A percentile compares a stretch with the other conserved stretches of the same genome.
Evolutionary conservation across 768 basidiomycete species (phyloP).

Genomic region (Amanita pallidorosea): DNA sequence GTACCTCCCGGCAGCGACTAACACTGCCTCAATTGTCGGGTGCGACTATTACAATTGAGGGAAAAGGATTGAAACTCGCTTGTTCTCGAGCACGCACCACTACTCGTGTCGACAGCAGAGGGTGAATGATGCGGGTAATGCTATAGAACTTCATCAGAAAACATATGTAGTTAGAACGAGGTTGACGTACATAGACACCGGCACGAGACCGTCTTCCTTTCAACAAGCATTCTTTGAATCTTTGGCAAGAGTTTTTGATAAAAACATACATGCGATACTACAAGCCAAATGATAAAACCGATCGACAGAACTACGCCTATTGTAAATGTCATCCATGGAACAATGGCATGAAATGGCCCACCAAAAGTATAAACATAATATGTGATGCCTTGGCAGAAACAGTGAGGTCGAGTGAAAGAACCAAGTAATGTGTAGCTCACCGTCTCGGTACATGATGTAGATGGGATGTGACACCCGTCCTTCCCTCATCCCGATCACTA

Average conservation of each 20-base stretch:
- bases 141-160: background rate
- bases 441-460: constrained; percentile 2
- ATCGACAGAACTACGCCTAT: background rate
- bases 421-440: background rate
- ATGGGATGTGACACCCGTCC: background rate
- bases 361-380: constrained; percentile 2
- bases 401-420: background rate
- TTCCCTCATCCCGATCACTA: background rate
- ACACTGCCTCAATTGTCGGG: background rate
- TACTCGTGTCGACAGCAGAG: constrained; percentile 1
- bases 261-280: background rate
- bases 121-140: background rate
- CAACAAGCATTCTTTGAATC: background rate
- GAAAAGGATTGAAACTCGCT: background rate
- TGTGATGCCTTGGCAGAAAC: background rate
- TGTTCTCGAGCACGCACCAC: background rate
- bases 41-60: background rate
- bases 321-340: background rate
- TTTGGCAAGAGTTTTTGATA: background rate
- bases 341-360: background rate
- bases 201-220: background rate
- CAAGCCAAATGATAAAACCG: background rate
- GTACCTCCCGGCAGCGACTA: background rate
- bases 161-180: background rate
- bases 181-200: background rate